A percentile compares a stretch with the other conserved stretches of the same genome.
Conservation (phyloP, 1,139 yeast species). For the Zygoascus hellenicus region DNA sequence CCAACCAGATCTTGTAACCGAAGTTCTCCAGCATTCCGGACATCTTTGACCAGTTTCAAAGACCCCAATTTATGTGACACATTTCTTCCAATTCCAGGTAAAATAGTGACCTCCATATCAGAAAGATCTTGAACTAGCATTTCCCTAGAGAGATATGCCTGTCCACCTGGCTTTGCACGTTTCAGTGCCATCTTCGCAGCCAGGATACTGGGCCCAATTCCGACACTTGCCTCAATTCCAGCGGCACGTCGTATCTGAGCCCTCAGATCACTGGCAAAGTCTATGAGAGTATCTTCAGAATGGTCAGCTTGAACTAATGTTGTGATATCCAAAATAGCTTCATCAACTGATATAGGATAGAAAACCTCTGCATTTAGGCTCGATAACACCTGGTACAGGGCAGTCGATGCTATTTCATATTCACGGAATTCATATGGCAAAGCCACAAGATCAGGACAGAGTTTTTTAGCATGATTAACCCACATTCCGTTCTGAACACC, state of each 20-base stretch:
- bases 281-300: conserved; percentile 6
- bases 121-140: conserved; percentile 29
- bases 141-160: conserved; percentile 31
- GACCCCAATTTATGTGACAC: conserved; percentile 42
- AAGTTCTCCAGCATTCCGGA: conserved; percentile 37
- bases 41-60: conserved; percentile 33
- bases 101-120: conserved; percentile 43
- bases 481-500: conserved; percentile 91
- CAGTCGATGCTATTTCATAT: conserved; percentile 58
- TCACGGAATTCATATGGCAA: conserved; percentile 70
- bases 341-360: conserved; percentile 87
- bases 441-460: conserved; percentile 60
- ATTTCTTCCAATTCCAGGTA: conserved; percentile 85
- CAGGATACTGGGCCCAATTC: conserved; percentile 64
- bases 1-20: conserved; percentile 53
- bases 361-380: conserved; percentile 49
- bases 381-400: conserved; percentile 45
- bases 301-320: conserved; percentile 20
- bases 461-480: conserved; percentile 55
- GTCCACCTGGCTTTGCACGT: conserved; percentile 78
- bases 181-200: conserved; percentile 73
- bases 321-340: conserved; percentile 70
- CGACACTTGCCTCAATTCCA: conserved; percentile 69
- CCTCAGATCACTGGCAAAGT: conserved; percentile 42
- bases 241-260: conserved; percentile 43